Conservation (phyloP, 2,329 filamentous ascomycete species). For the Venturia aucupariae region DNA sequence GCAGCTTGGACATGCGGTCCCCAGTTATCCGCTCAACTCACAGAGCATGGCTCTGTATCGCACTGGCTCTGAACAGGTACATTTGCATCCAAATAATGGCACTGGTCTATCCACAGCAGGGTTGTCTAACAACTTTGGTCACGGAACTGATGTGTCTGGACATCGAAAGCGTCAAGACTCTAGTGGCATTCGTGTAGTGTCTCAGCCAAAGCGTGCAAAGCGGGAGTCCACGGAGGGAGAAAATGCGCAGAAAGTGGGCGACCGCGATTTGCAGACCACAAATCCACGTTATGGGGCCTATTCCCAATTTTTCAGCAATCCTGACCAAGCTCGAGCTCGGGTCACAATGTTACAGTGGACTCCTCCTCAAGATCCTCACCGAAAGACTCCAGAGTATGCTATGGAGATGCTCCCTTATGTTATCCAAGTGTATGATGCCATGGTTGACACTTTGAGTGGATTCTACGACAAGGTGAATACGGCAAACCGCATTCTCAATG, state of each 20-base stretch:
- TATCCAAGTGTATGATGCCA: not conserved
- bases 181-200: not conserved
- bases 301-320: not conserved
- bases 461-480: slow-evolving; percentile 2
- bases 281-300: not conserved
- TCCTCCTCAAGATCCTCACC: not conserved
- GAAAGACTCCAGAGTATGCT: not conserved
- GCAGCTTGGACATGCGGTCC: not conserved
- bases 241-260: not conserved
- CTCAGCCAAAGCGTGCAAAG: not conserved
- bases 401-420: not conserved
- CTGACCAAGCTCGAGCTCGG: not conserved
- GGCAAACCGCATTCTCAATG: not conserved
- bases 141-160: too few species aligned
- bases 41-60: not conserved
- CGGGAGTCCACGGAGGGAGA: not conserved
- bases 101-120: not conserved
- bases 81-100: not conserved
- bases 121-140: not conserved
- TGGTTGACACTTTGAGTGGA: not conserved
- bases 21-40: not conserved
- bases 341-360: not conserved
- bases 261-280: not conserved
- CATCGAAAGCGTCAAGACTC: not conserved
- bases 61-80: not conserved